Evolutionary conservation across 306 rosid species (phyloP), one percentile per base, ranked within the genome.

Genomic region (Urtica urens): DNA sequence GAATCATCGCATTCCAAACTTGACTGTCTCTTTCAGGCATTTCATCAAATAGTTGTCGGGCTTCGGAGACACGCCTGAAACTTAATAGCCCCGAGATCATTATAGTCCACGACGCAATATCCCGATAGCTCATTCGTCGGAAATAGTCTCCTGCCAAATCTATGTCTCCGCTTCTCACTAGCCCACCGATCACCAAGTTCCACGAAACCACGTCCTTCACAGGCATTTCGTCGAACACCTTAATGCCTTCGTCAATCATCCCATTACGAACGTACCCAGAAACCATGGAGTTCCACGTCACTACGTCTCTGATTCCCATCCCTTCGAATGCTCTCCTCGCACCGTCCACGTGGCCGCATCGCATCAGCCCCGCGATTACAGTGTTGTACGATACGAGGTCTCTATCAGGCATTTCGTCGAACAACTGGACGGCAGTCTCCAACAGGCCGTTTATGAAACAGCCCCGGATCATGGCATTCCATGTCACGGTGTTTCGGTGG

Each of bases 241-340:
- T 13, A n/a, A 77, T 30, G 0, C 68, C 76, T 33, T 58, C 65
- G 20, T 63, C 54, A 21, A 77, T 46, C 52, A 66, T 61, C 28
- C 26, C 76, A 33, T 76, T 76, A 21, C 65, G 70, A 46, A 72
- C 38, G 58, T 44, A 67, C 28, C 82, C 82, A 0, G 76, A 49
- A 56, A 72, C 64, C 79, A 77, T 68, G 2, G 83, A 72, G 47
- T 77, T 77, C 79, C 83, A 68, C 45, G 63, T 51, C 39, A 68
- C 71, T 46, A 72, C 57, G 52, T 72, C 79, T 51, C 60, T 46
- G 16, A 5, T 58, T 14, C 28, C 64, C 83, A 72, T 72, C 67
- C 37, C 68, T 15, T 45, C 25, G 27, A 72, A 72, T 4, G 72
- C 38, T 3, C 45, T 38, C 59, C 33, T 58, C 1, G 79, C 83